A percentile compares a stretch with the other conserved stretches of the same genome.
phyloP scores from a whole-genome alignment of 768 basidiomycete genomes.

The Filobasidium floriforme region DNA sequence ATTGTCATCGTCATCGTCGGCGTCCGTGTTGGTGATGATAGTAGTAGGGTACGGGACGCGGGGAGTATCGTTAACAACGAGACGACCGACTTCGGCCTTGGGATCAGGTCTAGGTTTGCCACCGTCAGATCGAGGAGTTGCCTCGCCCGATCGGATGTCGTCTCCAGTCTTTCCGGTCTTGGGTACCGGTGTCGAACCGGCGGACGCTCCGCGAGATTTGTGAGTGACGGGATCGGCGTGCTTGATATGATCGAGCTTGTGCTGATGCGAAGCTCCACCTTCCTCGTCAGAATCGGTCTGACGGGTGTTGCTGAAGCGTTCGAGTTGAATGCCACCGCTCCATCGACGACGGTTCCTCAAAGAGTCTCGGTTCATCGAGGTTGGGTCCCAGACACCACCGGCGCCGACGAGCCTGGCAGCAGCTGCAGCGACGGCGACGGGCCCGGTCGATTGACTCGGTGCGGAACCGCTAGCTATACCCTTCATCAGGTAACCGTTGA shows the following conservation, averaged over 20 bases:
- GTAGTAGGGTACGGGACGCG: conserved; percentile 31
- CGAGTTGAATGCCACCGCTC: conserved; percentile 28
- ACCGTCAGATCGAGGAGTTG: conserved; percentile 31
- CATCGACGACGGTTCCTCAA: conserved; percentile 27
- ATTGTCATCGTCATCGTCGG: conserved; percentile 19
- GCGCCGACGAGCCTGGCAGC: conserved; percentile 46
- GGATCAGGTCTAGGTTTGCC: not conserved
- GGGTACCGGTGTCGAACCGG: conserved; percentile 20
- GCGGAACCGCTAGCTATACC: conserved; percentile 48
- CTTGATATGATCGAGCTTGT: conserved; percentile 17
- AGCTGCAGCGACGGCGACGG: conserved; percentile 47
- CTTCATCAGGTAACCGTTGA: conserved; percentile 90
- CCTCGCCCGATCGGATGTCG: conserved; percentile 28
- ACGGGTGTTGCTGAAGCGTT: conserved; percentile 18
- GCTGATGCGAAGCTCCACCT: conserved; percentile 1
- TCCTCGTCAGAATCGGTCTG: conserved; percentile 23
- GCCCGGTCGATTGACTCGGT: conserved; percentile 43
- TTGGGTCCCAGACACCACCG: conserved; percentile 31
- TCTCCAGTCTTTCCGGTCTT: conserved; percentile 13
- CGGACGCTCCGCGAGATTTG: not conserved
- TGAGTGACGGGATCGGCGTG: conserved; percentile 14
- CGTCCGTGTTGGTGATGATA: conserved; percentile 13
- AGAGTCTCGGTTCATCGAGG: conserved; percentile 10
- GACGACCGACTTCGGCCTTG: conserved; percentile 25
- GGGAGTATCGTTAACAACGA: conserved; percentile 30